Evolutionary conservation across 352 stramenopile species (phyloP).

Genomic region (Pythium utonaiense): DNA sequence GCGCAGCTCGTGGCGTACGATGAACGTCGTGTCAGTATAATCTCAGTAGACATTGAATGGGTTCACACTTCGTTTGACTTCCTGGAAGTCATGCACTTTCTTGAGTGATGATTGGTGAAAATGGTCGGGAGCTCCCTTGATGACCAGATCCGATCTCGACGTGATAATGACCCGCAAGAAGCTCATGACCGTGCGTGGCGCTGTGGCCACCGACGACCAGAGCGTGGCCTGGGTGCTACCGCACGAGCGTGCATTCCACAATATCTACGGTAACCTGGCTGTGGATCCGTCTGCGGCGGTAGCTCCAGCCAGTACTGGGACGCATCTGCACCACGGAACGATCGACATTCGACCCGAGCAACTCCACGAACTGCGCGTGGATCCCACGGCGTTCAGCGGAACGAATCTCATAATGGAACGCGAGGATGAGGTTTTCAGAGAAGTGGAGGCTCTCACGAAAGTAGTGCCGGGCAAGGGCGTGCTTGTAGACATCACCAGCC

Average conservation of each 20-base stretch:
- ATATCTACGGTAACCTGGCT: constrained; percentile 19
- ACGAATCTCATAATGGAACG: constrained; percentile 57
- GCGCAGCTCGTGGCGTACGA: no score
- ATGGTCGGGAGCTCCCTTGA: not conserved
- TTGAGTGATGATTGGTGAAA: not conserved
- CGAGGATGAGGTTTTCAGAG: constrained; percentile 74
- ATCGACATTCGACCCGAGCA: constrained; percentile 45
- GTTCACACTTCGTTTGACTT: not conserved
- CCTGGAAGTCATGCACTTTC: not conserved
- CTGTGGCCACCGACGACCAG: constrained; percentile 30
- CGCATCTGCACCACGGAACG: not conserved
- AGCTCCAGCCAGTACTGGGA: not conserved
- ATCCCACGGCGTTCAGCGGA: constrained; percentile 33
- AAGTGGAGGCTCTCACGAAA: constrained; percentile 40
- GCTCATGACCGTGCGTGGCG: constrained; percentile 35
- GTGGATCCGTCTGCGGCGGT: not conserved
- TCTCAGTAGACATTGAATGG: no score
- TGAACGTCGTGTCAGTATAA: no score
- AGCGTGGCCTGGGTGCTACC: constrained; percentile 42
- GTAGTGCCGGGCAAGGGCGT: constrained; percentile 17
- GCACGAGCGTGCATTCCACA: constrained; percentile 62
- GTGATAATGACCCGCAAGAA: constrained; percentile 12
- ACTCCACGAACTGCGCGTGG: constrained; percentile 44
- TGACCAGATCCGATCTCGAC: not conserved
- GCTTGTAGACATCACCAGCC: constrained; percentile 52